Percentiles rank a stretch among this genome's conserved stretches.
Conservation (phyloP, 495 filamentous ascomycete genomes). For the Podospora sp. region DNA sequence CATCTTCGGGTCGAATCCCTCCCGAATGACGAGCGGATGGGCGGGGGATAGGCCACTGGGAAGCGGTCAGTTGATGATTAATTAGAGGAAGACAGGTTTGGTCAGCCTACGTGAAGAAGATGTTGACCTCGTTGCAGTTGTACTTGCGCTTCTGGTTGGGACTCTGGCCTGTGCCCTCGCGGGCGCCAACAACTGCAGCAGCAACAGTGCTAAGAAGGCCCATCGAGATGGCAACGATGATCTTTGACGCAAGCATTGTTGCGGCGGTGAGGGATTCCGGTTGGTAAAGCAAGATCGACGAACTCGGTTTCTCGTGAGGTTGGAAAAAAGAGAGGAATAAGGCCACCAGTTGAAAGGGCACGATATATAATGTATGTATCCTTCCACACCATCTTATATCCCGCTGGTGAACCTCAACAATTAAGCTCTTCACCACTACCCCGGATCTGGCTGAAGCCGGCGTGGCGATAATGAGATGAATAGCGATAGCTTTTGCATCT, state of each 20-base stretch:
- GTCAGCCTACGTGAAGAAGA: conserved; percentile 12
- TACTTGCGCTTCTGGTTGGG: background rate
- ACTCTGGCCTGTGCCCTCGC: background rate
- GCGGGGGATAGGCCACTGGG: conserved; percentile 14
- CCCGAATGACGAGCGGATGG: conserved; percentile 16
- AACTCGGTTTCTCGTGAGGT: background rate
- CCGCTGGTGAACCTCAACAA: too few relatives aligned
- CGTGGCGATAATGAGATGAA: too few relatives aligned
- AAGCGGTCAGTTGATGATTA: background rate
- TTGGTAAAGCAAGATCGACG: background rate
- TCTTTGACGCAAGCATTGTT: background rate
- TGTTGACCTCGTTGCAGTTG: conserved; percentile 7
- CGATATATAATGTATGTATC: too few relatives aligned
- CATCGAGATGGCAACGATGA: background rate
- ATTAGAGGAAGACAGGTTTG: background rate
- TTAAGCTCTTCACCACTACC: too few relatives aligned
- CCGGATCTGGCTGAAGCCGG: too few relatives aligned
- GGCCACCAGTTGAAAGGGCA: too few relatives aligned
- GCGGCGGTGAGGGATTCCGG: background rate
- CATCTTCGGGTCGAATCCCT: conserved; percentile 13
- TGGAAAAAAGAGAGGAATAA: too few relatives aligned
- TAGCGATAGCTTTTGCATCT: too few relatives aligned
- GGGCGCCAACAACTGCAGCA: background rate
- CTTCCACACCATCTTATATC: too few relatives aligned
- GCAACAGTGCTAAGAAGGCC: background rate